phyloP scores from a whole-genome alignment of 1,284 basidiomycete species.

The Ceratobasidium sp. region DNA sequence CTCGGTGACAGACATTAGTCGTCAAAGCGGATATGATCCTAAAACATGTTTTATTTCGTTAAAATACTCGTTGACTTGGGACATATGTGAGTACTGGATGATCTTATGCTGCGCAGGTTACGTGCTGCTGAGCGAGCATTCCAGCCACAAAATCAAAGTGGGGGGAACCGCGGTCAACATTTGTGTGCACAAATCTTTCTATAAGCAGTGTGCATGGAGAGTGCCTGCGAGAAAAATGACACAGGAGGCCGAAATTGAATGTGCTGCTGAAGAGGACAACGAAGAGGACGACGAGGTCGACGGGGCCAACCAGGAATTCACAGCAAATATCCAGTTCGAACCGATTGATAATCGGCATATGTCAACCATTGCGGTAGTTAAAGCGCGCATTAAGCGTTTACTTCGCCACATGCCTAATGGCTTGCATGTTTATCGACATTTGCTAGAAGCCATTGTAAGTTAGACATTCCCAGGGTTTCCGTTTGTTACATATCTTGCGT shows the following conservation, averaged over 20 bases:
- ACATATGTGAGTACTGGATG: conserved; percentile 72
- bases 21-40: conserved; percentile 83
- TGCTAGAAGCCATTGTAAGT: conserved; percentile 72
- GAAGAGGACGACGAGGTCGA: conserved; percentile 45
- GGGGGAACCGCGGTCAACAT: conserved; percentile 79
- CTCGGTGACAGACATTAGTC: conserved; percentile 78
- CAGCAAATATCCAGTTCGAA: conserved; percentile 60
- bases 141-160: conserved; percentile 73
- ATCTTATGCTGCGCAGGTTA: conserved; percentile 45
- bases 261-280: background rate
- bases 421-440: conserved; percentile 71
- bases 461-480: background rate
- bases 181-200: conserved; percentile 67
- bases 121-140: background rate
- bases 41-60: conserved; percentile 89
- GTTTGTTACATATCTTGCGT: background rate
- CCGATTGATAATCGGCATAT: conserved; percentile 77
- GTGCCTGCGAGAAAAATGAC: background rate
- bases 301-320: conserved; percentile 51
- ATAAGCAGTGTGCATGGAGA: conserved; percentile 22
- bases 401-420: conserved; percentile 69
- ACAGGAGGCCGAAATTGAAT: background rate
- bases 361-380: conserved; percentile 71
- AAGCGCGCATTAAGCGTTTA: conserved; percentile 69
- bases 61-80: conserved; percentile 74